phyloP scores from a whole-genome alignment of 805 yeast species.

The Komagataella ulmi region DNA sequence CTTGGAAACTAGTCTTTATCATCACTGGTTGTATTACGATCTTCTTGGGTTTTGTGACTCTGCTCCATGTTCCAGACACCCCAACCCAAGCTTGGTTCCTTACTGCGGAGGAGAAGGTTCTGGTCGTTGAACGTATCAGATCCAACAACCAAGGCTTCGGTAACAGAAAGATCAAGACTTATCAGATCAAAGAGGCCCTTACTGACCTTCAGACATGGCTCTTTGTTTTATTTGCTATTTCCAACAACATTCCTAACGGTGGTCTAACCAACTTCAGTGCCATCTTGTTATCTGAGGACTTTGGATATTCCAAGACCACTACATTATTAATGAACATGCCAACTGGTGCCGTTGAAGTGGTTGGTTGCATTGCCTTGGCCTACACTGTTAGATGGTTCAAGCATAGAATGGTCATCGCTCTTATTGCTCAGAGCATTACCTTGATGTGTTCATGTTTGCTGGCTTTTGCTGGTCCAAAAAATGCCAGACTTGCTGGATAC shows the following conservation, averaged over 20 bases:
- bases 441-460: constrained; percentile 12
- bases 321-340: constrained; percentile 23
- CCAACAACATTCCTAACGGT: constrained; percentile 41
- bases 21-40: constrained; percentile 44
- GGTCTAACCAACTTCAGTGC: constrained; percentile 35
- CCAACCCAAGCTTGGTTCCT: constrained; percentile 30
- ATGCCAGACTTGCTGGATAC: constrained; percentile 18
- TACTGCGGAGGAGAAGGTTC: constrained; percentile 26
- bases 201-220: constrained; percentile 37
- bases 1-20: constrained; percentile 44
- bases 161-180: constrained; percentile 35
- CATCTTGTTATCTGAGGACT: constrained; percentile 25
- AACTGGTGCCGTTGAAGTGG: constrained; percentile 22
- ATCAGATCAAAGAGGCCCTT: constrained; percentile 39
- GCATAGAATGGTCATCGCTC: constrained; percentile 19
- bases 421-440: constrained; percentile 10
- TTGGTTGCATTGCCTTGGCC: constrained; percentile 17
- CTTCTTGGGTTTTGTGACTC: constrained; percentile 29
- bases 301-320: constrained; percentile 14
- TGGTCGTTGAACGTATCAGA: constrained; percentile 40
- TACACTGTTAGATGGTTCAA: constrained; percentile 11
- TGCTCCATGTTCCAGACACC: constrained; percentile 27
- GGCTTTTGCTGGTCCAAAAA: constrained; percentile 14
- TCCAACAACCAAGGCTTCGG: constrained; percentile 46
- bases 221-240: constrained; percentile 26